A percentile compares a stretch with the other conserved stretches of the same genome.
Conservation (phyloP, 257 asterid species). For the Solanum tarijense region DNA sequence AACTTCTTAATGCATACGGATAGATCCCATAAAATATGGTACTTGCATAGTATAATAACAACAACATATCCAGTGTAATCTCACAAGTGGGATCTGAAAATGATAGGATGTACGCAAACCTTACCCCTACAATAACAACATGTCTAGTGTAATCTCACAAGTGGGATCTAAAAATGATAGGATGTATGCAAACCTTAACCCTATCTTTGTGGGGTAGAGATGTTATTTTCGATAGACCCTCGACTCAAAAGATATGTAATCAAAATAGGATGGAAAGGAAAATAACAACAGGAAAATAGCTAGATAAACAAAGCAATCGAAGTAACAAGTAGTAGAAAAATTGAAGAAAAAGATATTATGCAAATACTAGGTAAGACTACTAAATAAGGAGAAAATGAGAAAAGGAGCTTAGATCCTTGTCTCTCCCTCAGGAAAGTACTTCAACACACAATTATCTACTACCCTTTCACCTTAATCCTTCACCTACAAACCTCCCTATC, state of each 20-base stretch:
- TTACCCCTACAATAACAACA: neutral
- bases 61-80: neutral
- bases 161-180: neutral
- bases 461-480: neutral
- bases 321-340: neutral
- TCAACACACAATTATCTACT: neutral
- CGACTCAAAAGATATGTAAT: neutral
- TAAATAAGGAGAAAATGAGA: neutral
- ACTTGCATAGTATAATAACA: neutral
- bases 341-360: neutral
- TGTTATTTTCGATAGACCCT: neutral
- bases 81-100: neutral
- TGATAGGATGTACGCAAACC: neutral
- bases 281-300: neutral
- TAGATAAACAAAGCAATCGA: neutral
- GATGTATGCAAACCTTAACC: neutral
- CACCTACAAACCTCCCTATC: neutral
- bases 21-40: neutral
- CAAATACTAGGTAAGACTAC: neutral
- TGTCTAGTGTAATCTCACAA: neutral
- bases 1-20: neutral
- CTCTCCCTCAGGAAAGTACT: neutral
- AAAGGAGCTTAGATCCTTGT: neutral
- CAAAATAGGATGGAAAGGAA: neutral
- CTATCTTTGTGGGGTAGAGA: neutral